These are phyloP conservation scores for Ustilaginoidea virens DNA, from an alignment of 2,329 filamentous ascomycete species.

Conservation along the genomic window DNA sequence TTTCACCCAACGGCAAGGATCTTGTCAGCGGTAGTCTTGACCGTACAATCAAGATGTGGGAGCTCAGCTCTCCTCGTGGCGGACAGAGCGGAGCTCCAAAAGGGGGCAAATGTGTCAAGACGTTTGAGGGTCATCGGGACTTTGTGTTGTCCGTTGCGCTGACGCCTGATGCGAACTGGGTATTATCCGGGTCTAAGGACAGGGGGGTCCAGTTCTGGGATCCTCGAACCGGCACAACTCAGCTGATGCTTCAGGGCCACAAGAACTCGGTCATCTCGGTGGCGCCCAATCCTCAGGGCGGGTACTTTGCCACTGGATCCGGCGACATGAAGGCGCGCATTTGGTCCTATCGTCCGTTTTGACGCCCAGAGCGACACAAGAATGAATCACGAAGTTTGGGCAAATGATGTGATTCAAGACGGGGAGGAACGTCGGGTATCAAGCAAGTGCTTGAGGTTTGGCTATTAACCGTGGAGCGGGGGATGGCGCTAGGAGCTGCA, in stretches of 20 bases:
- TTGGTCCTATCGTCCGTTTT: slow-evolving; percentile 62
- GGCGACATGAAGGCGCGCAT: slow-evolving; percentile 96
- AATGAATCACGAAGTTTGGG: background rate
- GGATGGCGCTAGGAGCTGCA: too few species aligned
- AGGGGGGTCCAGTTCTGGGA: slow-evolving; percentile 98
- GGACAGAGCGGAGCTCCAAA: slow-evolving; percentile 54
- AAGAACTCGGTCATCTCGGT: slow-evolving; percentile 99
- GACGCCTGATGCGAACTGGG: slow-evolving; percentile 88
- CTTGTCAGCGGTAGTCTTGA: slow-evolving; percentile 90
- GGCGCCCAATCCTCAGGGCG: slow-evolving; percentile 76
- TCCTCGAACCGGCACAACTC: slow-evolving; percentile 77
- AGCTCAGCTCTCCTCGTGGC: slow-evolving; percentile 60
- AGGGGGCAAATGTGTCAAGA: slow-evolving; percentile 86
- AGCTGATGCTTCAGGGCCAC: slow-evolving; percentile 97
- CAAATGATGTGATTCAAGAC: background rate
- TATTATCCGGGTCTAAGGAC: slow-evolving; percentile 94
- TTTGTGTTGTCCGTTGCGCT: slow-evolving; percentile 93
- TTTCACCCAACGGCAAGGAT: slow-evolving; percentile 83
- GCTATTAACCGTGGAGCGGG: slow-evolving; percentile 2
- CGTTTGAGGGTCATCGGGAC: slow-evolving; percentile 94
- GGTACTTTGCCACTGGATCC: slow-evolving; percentile 87
- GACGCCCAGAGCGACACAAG: slow-evolving; percentile 5
- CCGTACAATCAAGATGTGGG: slow-evolving; percentile 99
- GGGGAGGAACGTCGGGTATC: too few species aligned
- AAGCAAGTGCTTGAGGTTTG: slow-evolving; percentile 4